phyloP scores from a whole-genome alignment of 1,139 yeast species.

The Suhomyces ambrosiae region DNA sequence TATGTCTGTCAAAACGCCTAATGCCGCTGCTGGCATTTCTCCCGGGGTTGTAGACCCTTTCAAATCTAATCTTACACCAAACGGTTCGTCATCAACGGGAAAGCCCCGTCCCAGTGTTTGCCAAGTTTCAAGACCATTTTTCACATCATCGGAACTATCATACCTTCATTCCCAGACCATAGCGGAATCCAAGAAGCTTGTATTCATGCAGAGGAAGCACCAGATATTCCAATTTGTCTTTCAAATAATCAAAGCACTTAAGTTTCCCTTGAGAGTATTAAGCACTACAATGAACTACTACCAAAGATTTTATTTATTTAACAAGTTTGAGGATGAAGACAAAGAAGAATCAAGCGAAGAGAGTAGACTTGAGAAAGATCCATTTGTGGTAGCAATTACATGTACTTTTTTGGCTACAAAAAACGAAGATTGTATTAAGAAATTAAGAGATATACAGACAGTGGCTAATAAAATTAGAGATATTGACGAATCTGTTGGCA shows the following conservation, averaged over 20 bases:
- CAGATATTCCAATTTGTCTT: conserved; percentile 58
- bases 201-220: conserved; percentile 53
- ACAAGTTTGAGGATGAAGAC: conserved; percentile 48
- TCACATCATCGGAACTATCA: conserved; percentile 58
- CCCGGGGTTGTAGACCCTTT: conserved; percentile 4
- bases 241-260: conserved; percentile 53
- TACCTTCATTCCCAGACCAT: conserved; percentile 56
- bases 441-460: conserved; percentile 60
- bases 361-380: conserved; percentile 32
- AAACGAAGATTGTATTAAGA: conserved; percentile 87
- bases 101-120: conserved; percentile 12
- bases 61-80: conserved; percentile 6
- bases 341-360: conserved; percentile 14
- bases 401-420: conserved; percentile 81
- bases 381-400: conserved; percentile 64
- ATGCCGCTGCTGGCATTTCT: conserved; percentile 4
- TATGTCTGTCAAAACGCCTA: conserved; percentile 11
- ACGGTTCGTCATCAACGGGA: conserved; percentile 2
- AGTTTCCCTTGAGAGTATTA: conserved; percentile 67
- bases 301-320: conserved; percentile 70
- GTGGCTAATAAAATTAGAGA: conserved; percentile 47
- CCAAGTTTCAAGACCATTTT: conserved; percentile 66
- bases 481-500: conserved; percentile 21
- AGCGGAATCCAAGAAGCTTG: conserved; percentile 47
- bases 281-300: conserved; percentile 72